phyloP scores from a whole-genome alignment of 176 grass and related monocot genomes.

The Aegilops longissima region DNA sequence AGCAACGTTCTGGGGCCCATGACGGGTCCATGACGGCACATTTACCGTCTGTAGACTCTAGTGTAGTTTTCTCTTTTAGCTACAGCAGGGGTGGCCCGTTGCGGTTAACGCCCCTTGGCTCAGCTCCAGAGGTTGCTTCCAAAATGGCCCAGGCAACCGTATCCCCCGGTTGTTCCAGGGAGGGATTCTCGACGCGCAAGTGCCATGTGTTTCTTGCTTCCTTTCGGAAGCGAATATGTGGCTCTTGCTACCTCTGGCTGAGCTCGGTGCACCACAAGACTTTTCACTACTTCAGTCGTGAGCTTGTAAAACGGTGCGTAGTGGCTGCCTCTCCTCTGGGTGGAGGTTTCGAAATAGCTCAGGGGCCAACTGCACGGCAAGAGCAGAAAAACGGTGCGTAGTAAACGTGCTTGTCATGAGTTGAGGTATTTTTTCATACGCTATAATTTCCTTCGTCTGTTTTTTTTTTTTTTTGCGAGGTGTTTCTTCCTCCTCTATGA shows the following conservation, averaged over 20 bases:
- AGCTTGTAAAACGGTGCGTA: not conserved
- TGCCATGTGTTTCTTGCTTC: slow-evolving; percentile 36
- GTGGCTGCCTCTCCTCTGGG: not conserved
- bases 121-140: not conserved
- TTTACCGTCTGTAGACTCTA: too few species aligned
- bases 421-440: too few species aligned
- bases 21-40: too few species aligned
- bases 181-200: not conserved
- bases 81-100: not conserved
- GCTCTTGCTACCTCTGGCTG: not conserved
- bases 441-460: too few species aligned
- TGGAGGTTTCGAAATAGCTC: too few species aligned
- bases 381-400: not conserved
- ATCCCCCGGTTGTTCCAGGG: not conserved
- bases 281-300: not conserved
- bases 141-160: not conserved
- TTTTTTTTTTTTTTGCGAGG: too few species aligned
- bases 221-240: not conserved
- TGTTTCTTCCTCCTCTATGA: not conserved
- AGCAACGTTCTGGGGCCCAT: too few species aligned
- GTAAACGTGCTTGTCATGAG: not conserved
- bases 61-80: not conserved
- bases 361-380: not conserved
- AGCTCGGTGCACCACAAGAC: not conserved
- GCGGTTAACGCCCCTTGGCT: not conserved